Base-by-base conservation (phyloP, 2,329 filamentous ascomycete species). In the Aureobasidium vineae region DNA sequence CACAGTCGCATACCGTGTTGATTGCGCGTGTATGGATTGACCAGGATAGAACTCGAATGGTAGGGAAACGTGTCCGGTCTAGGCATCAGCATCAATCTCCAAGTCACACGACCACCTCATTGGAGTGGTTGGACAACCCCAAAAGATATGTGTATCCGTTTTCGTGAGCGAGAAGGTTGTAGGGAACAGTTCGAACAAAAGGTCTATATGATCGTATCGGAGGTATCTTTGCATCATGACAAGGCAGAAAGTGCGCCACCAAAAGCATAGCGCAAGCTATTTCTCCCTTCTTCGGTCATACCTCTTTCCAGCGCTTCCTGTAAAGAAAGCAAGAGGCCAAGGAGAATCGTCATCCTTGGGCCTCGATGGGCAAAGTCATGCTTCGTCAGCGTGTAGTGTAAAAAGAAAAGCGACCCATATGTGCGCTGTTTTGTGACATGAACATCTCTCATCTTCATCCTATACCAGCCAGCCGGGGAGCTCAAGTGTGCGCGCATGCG, bases 391-490 rank as follows among this genome's bases (percentile, higher is more conserved):
- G 61, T 54, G 31, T 45, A 64, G 13, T 54, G 61, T 64, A 54
- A 54, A 53, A 54, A 43, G 49, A 28, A 59, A 59, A 60, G 64
- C 64, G 64, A 66, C 64, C 64, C 64, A 66, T 66, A 66, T 66
- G 64, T 66, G 64, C 64, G 53, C 53, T 52, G 28, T 50, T 57
- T 63, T 40, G 28, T 65, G 63, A 57, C 50, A 66, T 66, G 53
- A 60, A 66, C 53, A 66, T 50, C 5, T 65, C 31, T 49, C 23
- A 26, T 50, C 53, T 50, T 28, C 36, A 33, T 50, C 52, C 31
- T 43, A 28, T 33, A 53, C 50, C 50, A 33, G 49, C 61, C 61
- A 65, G 49, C 38, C 38, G 33, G 49, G n/a, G 49, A 36, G 15
- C 61, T 56, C 49, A 45, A 56, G 47, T n/a, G 26, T 23, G 31